Evolutionary conservation across 352 stramenopile genomes (phyloP).

Genomic region (Thalassiosira hispida): DNA sequence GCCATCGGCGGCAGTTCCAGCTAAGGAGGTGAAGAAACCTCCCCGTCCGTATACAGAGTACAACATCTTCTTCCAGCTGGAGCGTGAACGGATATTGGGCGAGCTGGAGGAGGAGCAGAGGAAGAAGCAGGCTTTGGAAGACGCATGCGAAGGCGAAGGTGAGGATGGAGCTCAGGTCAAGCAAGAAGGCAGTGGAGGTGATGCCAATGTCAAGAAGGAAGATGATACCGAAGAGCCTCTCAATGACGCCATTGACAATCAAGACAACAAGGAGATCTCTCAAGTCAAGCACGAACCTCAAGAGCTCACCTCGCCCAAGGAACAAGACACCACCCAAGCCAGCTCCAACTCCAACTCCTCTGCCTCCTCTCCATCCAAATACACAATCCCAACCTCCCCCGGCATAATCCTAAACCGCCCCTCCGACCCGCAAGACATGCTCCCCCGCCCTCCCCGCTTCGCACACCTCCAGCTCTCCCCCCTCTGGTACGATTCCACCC

Average conservation of each 20-base stretch:
- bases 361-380: background rate
- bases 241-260: background rate
- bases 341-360: background rate
- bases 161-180: background rate
- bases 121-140: background rate
- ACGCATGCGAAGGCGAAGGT: constrained; percentile 4
- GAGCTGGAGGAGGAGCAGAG: constrained; percentile 39
- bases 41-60: constrained; percentile 51
- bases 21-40: constrained; percentile 35
- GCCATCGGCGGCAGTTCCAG: background rate
- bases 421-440: constrained; percentile 48
- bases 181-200: background rate
- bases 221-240: background rate
- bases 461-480: constrained; percentile 38
- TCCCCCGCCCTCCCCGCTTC: constrained; percentile 49
- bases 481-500: constrained; percentile 54
- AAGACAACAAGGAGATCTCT: constrained; percentile 23
- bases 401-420: constrained; percentile 30
- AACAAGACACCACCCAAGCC: constrained; percentile 7
- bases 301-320: background rate
- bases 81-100: constrained; percentile 39
- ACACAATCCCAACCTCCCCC: constrained; percentile 1
- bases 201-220: constrained; percentile 10
- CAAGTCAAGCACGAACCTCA: background rate
- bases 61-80: constrained; percentile 61